Percentiles rank a stretch among this genome's conserved stretches.
Evolutionary conservation across 108 stramenopile species (phyloP).

Genomic region (Parietichytrium sp.): DNA sequence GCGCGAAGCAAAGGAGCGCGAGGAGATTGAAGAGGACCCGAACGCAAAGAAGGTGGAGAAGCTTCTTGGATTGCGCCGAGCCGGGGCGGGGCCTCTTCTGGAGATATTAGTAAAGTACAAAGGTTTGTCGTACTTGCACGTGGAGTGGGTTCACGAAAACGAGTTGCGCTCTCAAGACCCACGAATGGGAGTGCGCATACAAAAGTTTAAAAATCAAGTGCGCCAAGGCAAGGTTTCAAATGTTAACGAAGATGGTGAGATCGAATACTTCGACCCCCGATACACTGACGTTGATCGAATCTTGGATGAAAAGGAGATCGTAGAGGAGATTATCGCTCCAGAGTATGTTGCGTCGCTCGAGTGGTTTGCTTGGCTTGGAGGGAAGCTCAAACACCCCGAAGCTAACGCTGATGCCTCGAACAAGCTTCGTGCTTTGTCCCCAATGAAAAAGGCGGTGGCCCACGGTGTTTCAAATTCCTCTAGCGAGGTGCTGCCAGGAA

Average conservation of each 20-base stretch:
- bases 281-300: slow-evolving; percentile 28
- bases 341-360: not conserved
- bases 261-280: slow-evolving; percentile 35
- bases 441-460: too few relatives aligned
- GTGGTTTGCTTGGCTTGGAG: slow-evolving; percentile 8
- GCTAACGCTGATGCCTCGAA: not conserved
- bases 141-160: slow-evolving; percentile 29
- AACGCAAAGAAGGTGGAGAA: slow-evolving; percentile 27
- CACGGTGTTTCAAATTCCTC: too few relatives aligned
- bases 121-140: not conserved
- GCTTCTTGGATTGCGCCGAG: not conserved
- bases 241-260: slow-evolving; percentile 4
- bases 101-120: not conserved
- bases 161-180: not conserved
- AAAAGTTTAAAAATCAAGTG: not conserved
- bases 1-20: too few relatives aligned
- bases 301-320: not conserved
- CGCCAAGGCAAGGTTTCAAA: not conserved
- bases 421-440: too few relatives aligned
- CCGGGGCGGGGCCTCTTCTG: not conserved
- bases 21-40: not conserved
- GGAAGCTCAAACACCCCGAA: not conserved
- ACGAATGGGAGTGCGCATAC: not conserved
- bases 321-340: not conserved
- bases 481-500: too few relatives aligned